Evolutionary conservation across 2,329 filamentous ascomycete species (phyloP).

Genomic region (Fusarium penzigii): DNA sequence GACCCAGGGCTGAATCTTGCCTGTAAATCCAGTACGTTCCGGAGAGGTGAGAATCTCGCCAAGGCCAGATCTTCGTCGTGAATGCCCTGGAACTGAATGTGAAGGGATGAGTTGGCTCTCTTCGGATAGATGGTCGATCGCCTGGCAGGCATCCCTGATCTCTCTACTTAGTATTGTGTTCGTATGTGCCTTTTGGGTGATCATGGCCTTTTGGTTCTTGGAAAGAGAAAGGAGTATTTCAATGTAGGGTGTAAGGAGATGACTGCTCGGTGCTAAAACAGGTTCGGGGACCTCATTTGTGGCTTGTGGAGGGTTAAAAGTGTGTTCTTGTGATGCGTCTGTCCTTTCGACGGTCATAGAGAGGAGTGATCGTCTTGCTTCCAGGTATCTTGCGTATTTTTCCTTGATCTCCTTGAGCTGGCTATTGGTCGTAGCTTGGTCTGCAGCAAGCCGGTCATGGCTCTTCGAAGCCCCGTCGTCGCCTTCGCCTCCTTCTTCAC

Average conservation of each 20-base stretch:
- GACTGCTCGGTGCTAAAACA: conserved; percentile 27
- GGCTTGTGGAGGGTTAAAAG: conserved; percentile 12
- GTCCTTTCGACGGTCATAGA: conserved; percentile 37
- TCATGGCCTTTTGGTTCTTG: conserved; percentile 56
- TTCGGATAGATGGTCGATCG: conserved; percentile 56
- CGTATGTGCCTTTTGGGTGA: conserved; percentile 60
- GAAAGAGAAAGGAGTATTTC: conserved; percentile 53
- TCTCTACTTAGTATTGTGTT: conserved; percentile 52
- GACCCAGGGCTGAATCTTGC: conserved; percentile 57
- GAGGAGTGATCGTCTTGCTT: conserved; percentile 50
- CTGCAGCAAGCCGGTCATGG: conserved; percentile 18
- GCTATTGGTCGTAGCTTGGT: conserved; percentile 36
- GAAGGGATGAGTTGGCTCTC: conserved; percentile 62
- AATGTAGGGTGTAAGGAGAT: conserved; percentile 59
- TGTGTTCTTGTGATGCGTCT: conserved; percentile 29
- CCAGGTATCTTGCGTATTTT: conserved; percentile 57
- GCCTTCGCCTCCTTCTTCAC: conserved; percentile 32
- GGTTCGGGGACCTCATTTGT: conserved; percentile 12
- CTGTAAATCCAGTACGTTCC: conserved; percentile 42
- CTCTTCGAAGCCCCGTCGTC: conserved; percentile 23
- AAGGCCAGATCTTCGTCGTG: conserved; percentile 42
- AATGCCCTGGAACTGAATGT: conserved; percentile 45
- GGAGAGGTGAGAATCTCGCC: conserved; percentile 43
- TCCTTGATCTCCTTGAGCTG: conserved; percentile 50
- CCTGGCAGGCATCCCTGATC: conserved; percentile 50